phyloP scores from a whole-genome alignment of 768 basidiomycete species.

The Agaricus subrufescens region DNA sequence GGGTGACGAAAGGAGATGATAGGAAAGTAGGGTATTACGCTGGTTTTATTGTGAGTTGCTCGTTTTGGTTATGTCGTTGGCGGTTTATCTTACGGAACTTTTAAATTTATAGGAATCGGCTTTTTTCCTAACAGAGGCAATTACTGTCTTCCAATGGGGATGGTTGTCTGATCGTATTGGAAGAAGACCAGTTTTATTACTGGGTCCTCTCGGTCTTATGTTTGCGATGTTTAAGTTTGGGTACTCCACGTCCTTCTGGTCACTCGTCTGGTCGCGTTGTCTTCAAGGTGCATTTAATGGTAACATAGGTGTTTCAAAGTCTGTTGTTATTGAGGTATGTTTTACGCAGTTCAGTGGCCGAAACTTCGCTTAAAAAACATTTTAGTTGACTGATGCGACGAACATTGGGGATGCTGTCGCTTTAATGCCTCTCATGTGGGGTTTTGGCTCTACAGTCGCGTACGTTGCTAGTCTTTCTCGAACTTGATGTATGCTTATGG shows the following conservation, averaged over 20 bases:
- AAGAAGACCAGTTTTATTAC: slow-evolving; percentile 38
- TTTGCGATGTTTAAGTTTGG: slow-evolving; percentile 40
- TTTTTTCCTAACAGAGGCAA: slow-evolving; percentile 40
- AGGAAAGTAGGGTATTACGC: slow-evolving; percentile 44
- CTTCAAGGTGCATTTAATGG: slow-evolving; percentile 37
- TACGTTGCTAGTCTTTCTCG: slow-evolving; percentile 11
- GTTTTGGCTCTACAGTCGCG: slow-evolving; percentile 26
- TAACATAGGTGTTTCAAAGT: slow-evolving; percentile 37
- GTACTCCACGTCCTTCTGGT: slow-evolving; percentile 33
- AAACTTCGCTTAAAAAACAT: neutral
- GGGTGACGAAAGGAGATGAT: slow-evolving; percentile 40
- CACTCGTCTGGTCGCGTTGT: slow-evolving; percentile 21
- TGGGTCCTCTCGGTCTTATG: slow-evolving; percentile 36
- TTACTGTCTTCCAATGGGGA: slow-evolving; percentile 41
- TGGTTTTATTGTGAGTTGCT: slow-evolving; percentile 35
- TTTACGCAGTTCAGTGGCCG: neutral
- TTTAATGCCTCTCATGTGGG: slow-evolving; percentile 29
- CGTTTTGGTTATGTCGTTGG: neutral
- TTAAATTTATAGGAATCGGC: slow-evolving; percentile 31
- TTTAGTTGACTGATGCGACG: slow-evolving; percentile 31
- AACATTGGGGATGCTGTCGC: slow-evolving; percentile 35
- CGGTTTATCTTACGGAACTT: neutral
- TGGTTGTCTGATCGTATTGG: slow-evolving; percentile 40
- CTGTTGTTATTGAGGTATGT: slow-evolving; percentile 39
- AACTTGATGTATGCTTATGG: neutral